Evolutionary conservation across 2,329 filamentous ascomycete genomes (phyloP), one percentile per base, ranked within the genome.

Genomic region (Hypomyces rosellus): DNA sequence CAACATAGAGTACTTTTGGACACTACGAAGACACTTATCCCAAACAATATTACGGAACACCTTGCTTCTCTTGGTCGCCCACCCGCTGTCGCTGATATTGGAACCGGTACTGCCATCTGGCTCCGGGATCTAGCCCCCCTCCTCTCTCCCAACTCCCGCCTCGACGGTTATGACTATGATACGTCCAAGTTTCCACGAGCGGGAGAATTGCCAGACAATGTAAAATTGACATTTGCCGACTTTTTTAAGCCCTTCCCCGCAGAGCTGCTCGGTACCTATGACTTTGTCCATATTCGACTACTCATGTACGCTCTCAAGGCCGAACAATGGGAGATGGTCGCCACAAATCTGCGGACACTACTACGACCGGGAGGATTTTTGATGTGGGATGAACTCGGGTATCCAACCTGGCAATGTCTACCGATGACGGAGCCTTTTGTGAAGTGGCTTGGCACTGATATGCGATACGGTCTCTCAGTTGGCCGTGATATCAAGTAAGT

Each of bases 41-140:
- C 40, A 22, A 7, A 16, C 5, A 42, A 18, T 14, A 42, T 42
- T 20, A 7, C 20, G 9, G 12, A 16, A 14, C 18, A 42, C 15
- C 20, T 42, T 15, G 15, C 6, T 8, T 18, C 36, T 7, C 36
- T 38, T 38, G 40, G 18, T n/a, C 40, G 15, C 13, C 13, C 20
- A 22, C 40, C 40, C 8, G 40, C 40, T 12, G 41, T 59, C 16
- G 56, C 55, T 3, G 55, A 58, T 36, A 34, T 59, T 5, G 53
- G 41, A 12, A 54, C 55, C 3, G 58, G 56, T n/a, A 59, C 56
- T 1, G 57, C 52, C 3, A 46, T 60, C n/a, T 60, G 57, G 56
- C 57, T 59, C 12, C 39, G 20, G 9, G 54, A 58, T 30, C 45
- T 59, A 25, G 55, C 57, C 6, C 18, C 40, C 4, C 36, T 45